Base-by-base conservation (phyloP, 345 rosid genomes). In the Hibiscus tridactylites region DNA sequence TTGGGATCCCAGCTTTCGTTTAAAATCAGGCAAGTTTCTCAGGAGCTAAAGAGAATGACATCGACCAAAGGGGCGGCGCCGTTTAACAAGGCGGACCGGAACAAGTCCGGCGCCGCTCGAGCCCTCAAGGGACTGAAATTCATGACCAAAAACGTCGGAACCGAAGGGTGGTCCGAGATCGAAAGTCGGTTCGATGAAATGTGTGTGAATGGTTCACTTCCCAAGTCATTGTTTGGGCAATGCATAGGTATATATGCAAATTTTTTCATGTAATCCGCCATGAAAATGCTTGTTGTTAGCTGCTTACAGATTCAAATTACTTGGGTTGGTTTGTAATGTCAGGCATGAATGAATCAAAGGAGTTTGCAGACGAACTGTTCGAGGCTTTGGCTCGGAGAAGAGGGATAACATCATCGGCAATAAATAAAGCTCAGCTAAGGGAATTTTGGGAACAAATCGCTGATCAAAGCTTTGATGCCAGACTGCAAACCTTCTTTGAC, bases 281-380 rank as follows among this genome's bases (percentile, higher is more conserved):
- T 33, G 65, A 16, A 15, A 15, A 31, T 52, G 4, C 21, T 10
- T 61, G 26, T 15, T 31, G 5, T 10, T 61, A 61, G 61, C 37
- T 28, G 29, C 29, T 29, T 26, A 1, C 3, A 28, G 37, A 13
- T 24, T 13, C 3, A 8, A 11, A 28, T 7, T 29, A 5, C 39
- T 3, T 37, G 39, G 50, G 68, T 4, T 21, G 21, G 9, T 2
- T 21, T 60, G 39, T 63, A 70, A 42, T 21, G 12, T n/a, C 79
- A 92, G 97, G 96, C 37, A 92, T 92, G 91, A 87, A 75, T 11
- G 97, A 90, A 61, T 91, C 96, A 3, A 79, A 79, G 12, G 93
- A 85, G 64, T 92, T 92, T 79, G 92, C 91, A 0, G 63, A 79
- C 1, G 90, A 82, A 62, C 70, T 92, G 37, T 92, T 85, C 42